Evolutionary conservation across 345 rosid genomes (phyloP), one percentile per base, ranked within the genome.

Genomic region (Sisymbrium irio): DNA sequence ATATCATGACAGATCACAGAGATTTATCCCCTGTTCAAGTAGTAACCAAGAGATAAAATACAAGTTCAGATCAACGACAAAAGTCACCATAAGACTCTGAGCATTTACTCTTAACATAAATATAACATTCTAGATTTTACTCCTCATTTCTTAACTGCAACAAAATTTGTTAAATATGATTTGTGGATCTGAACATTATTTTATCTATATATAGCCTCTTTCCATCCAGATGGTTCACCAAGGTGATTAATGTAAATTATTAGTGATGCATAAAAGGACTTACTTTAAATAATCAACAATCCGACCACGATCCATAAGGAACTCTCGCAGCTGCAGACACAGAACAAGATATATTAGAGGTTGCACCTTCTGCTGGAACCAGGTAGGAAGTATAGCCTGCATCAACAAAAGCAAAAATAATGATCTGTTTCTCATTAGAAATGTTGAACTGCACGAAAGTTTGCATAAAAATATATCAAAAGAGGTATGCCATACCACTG

Each of bases 1-100:
- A 90, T 89, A 71, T 92, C 99, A 77, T 88, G 94, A 54, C 92
- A 92, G 20, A 96, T 85, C 40, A 96, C 93, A 8, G 91, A 84
- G 40, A 92, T 89, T 74, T 96, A 98, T 67, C 99, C 97, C 62
- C 99, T 90, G 91, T 78, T 74, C 46, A 64, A 32, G n/a, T 0
- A 19, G 64, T 8, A 2, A 46, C 17, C 49, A 62, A 46, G 22
- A 56, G 45, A 35, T 36, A 0, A 17, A 13, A 19, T 0, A 44
- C 35, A 4, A 65, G 17, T 36, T 6, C 37, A 50, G 2, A 20
- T 54, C 20, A 42, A 18, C 32, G 61, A 30, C 32, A 51, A n/a
- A 28, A 54, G 19, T 47, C 49, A 62, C 17, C 44, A 12, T 15
- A 20, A 40, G 65, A 47, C n/a, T 39, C 3, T 6, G 1, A 40